Percentiles rank a stretch among this genome's conserved stretches.
Evolutionary conservation across 2,329 filamentous ascomycete genomes (phyloP).

Genomic region (Colletotrichum tofieldiae): DNA sequence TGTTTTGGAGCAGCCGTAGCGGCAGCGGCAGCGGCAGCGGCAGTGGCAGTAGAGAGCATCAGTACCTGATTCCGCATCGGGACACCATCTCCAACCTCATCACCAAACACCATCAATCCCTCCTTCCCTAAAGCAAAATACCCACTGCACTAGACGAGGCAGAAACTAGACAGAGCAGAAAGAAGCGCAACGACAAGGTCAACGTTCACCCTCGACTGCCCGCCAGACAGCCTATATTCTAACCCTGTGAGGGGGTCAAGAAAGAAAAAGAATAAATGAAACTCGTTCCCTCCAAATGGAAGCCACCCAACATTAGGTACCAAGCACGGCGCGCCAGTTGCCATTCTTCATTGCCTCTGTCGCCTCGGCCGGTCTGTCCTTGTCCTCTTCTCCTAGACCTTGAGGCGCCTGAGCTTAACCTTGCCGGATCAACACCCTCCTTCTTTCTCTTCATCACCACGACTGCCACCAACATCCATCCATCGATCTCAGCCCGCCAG

Average conservation of each 20-base stretch:
- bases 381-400: neutral
- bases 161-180: neutral
- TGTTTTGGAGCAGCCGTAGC: slow-evolving; percentile 12
- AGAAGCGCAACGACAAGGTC: neutral
- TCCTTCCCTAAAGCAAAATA: neutral
- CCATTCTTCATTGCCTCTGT: slow-evolving; percentile 10
- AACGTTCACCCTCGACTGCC: neutral
- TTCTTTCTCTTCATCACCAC: neutral
- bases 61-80: neutral
- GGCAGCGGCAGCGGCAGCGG: slow-evolving; percentile 12
- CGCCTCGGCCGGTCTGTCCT: slow-evolving; percentile 2
- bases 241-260: neutral
- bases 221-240: neutral
- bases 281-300: neutral
- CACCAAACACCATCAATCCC: neutral
- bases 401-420: slow-evolving; percentile 18
- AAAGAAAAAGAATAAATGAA: neutral
- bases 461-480: neutral
- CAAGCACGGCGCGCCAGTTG: slow-evolving; percentile 29
- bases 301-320: neutral
- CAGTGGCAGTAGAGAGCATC: slow-evolving; percentile 4
- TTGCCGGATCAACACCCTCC: slow-evolving; percentile 5
- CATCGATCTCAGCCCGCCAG: neutral
- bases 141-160: neutral
- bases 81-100: neutral